Evolutionary conservation across 139 green algal species (phyloP), one percentile per base, ranked within the genome.

Genomic region (Coelastrella sp.): DNA sequence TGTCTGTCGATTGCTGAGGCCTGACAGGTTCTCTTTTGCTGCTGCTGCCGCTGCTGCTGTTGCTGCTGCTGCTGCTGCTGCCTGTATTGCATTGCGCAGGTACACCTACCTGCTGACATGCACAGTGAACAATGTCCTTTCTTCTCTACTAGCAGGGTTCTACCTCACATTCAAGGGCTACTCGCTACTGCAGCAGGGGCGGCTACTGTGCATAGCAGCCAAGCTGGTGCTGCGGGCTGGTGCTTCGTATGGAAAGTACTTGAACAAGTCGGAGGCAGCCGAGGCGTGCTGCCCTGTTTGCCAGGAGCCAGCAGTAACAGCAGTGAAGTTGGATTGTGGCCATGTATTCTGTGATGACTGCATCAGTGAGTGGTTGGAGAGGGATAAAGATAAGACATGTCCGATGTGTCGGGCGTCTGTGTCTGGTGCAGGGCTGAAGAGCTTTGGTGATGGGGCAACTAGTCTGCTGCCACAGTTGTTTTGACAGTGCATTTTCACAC

Each of bases 341-440:
- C 96, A 98, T 87, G 90, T 98, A 6, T 98, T 97, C 88, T 98
- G 96, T 82, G 92, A 96, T 10, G 92, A 94, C 20, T 98, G 97
- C 91, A 91, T 97, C 81, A 85, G 70, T 7, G 94, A 97, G 72
- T 98, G 97, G 97, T 92, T 97, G 73, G 93, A 96, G 87, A 93
- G 95, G n/a, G 93, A 97, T 86, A 87, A 84, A n/a, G 93, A 97
- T 84, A 87, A 84, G 7, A 98, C 96, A 6, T 98, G 97, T 83
- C 97, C 97, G 61, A 96, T 98, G 92, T 98, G 96, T 88, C 75
- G 95, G 9, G 82, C 94, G 6, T 72, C 88, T 3, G 88, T 97
- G 3, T 76, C 75, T 56, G 76, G 58, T 7, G 87, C 91, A 15
- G 92, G 89, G 1, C 61, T 95, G 35, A 75, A 91, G 11, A 88